Conservation (phyloP, 2,329 filamentous ascomycete genomes). For the Leptographium galeiforme region DNA sequence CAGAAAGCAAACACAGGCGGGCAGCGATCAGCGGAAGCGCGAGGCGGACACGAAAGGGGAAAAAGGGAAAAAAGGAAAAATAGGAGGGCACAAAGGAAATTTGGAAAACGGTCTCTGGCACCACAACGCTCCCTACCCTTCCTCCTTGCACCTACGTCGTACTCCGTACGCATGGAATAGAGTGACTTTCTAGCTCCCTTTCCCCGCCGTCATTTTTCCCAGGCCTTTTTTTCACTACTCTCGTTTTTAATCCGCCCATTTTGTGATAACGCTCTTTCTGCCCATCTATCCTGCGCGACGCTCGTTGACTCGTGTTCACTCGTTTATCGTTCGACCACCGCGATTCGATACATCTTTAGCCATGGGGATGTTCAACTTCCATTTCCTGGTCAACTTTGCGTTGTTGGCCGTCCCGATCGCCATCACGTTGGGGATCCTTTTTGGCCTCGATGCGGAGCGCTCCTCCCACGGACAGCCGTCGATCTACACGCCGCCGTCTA, state of each 20-base stretch:
- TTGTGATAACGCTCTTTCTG: not conserved
- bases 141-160: not conserved
- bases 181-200: not conserved
- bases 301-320: not conserved
- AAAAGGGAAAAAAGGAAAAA: not conserved
- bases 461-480: conserved; percentile 27
- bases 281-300: not conserved
- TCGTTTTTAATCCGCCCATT: not conserved
- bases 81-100: not conserved
- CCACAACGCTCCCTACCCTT: not conserved
- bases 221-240: not conserved
- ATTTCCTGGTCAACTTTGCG: conserved; percentile 24
- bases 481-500: conserved; percentile 23
- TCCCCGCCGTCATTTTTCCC: not conserved
- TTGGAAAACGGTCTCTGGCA: not conserved
- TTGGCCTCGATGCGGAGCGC: conserved; percentile 33
- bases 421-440: conserved; percentile 24
- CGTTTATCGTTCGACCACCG: not conserved
- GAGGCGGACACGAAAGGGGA: not conserved
- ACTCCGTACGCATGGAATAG: not conserved
- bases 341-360: not conserved
- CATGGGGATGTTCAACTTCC: not conserved
- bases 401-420: conserved; percentile 30
- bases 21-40: not conserved
- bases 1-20: not conserved